Conservation (phyloP, 208 protist genomes). For the Acanthamoeba culbertsoni region DNA sequence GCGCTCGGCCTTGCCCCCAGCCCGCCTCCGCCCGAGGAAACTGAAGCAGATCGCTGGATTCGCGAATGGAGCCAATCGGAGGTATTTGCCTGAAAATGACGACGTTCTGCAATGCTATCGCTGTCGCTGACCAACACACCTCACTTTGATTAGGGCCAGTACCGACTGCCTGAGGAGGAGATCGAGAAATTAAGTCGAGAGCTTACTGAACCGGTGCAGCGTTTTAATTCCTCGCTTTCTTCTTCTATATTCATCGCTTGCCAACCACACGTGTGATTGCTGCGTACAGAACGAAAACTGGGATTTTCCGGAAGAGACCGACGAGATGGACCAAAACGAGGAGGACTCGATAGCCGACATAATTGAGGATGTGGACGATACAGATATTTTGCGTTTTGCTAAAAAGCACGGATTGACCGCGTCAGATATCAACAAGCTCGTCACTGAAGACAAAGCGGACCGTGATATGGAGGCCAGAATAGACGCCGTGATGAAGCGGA, state of each 20-base stretch:
- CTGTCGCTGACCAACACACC: not conserved
- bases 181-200: not conserved
- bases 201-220: no score
- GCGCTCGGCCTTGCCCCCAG: not conserved
- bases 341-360: not conserved
- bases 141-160: not conserved
- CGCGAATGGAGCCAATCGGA: not conserved
- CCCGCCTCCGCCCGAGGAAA: not conserved
- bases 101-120: not conserved
- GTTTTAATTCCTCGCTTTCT: no score
- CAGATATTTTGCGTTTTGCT: no score
- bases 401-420: no score
- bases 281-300: not conserved
- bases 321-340: not conserved
- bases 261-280: not conserved
- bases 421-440: not conserved
- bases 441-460: not conserved
- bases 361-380: not conserved
- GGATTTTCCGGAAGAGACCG: not conserved
- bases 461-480: not conserved
- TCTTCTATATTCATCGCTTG: no score
- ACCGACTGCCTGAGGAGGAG: not conserved
- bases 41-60: not conserved
- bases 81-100: not conserved
- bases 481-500: no score